Conservation (phyloP, 768 basidiomycete genomes). For the Suillus sp. region DNA sequence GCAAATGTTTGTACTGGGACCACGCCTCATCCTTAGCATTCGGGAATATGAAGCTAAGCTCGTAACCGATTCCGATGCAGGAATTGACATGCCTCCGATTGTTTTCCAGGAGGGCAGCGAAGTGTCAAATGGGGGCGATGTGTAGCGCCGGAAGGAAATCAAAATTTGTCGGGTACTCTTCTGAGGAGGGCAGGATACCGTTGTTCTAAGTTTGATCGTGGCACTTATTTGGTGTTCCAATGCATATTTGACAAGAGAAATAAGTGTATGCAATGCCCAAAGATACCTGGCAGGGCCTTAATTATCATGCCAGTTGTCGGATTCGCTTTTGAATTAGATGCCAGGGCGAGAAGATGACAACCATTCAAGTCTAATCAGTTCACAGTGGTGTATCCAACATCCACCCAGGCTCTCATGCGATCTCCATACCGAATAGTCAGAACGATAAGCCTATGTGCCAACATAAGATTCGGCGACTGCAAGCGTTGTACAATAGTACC, state of each 20-base stretch:
- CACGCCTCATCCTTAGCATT: slow-evolving; percentile 3
- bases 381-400: slow-evolving; percentile 40
- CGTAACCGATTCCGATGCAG: background rate
- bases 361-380: background rate
- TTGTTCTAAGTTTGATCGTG: background rate
- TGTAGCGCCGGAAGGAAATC: background rate
- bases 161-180: background rate
- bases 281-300: background rate
- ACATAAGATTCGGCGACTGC: background rate
- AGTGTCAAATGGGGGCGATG: background rate
- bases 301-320: background rate
- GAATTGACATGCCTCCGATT: background rate
- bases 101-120: background rate
- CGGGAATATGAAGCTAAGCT: background rate
- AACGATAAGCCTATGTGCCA: slow-evolving; percentile 42
- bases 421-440: slow-evolving; percentile 52
- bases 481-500: slow-evolving; percentile 23
- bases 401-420: slow-evolving; percentile 50
- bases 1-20: slow-evolving; percentile 5
- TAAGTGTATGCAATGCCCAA: background rate
- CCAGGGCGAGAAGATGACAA: background rate
- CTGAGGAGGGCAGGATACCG: background rate
- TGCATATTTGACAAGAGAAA: background rate
- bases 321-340: background rate
- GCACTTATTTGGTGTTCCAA: background rate